Base-by-base conservation (phyloP, 163 green algal genomes). In the Chlorella variabilis region DNA sequence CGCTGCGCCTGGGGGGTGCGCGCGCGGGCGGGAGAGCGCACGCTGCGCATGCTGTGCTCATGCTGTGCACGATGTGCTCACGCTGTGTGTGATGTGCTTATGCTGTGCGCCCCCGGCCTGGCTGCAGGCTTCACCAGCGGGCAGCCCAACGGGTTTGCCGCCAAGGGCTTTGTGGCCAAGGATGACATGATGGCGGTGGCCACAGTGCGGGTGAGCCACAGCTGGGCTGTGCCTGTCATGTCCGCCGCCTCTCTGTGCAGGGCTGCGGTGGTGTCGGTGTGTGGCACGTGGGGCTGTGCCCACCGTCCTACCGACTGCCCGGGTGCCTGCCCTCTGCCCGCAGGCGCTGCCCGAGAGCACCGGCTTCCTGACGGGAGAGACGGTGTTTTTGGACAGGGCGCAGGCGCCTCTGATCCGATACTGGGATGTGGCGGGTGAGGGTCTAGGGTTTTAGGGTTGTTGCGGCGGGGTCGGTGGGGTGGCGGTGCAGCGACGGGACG, bases 401-500 rank as follows among this genome's bases (percentile, higher is more conserved):
- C 51, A 42, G 20, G 38, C 36, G 36, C 6, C 73, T 3, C 36
- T 70, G 17, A 54, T 80, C 27, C 73, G 73, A 36, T 80, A 31
- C 73, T 80, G 73, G 73, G 73, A 80, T n/a, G 39, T 80, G 73
- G 73, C 73, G 39, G 59, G 59, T 67, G 27, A 5, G 54, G n/a
- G n/a, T n/a, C n/a, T n/a, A n/a, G n/a, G n/a, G n/a, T n/a, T n/a
- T n/a, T n/a, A n/a, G n/a, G n/a, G n/a, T n/a, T n/a, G n/a, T n/a
- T n/a, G n/a, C n/a, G n/a, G n/a, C n/a, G n/a, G 48, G 21, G 49
- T 7, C 4, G 17, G 8, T 42, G 7, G 29, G 45, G 36, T 17
- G 42, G 66, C 41, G 5, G 17, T 59, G 8, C 27, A 21, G n/a
- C n/a, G 2, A 1, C 4, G 38, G 15, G 45, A 23, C 11, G 45